A percentile compares a stretch with the other conserved stretches of the same genome.
Conservation (phyloP, 768 basidiomycete genomes). For the Rubroboletus satanas region DNA sequence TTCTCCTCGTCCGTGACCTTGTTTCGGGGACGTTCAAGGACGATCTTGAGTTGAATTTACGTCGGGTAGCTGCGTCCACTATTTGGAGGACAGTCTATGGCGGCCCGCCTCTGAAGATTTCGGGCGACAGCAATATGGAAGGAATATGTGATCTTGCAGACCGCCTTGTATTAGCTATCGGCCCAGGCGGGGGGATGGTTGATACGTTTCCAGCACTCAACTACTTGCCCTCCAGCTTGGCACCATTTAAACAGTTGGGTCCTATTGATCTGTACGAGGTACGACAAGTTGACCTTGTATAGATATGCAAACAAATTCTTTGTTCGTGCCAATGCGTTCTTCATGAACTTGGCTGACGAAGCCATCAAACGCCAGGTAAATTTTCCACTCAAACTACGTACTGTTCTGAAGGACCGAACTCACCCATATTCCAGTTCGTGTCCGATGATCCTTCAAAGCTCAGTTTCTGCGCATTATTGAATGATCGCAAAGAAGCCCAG, state of each 20-base stretch:
- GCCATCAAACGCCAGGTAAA: slow-evolving; percentile 5
- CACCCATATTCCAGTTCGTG: neutral
- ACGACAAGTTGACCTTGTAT: neutral
- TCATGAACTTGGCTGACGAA: neutral
- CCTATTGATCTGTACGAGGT: neutral
- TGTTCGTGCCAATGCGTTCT: slow-evolving; percentile 3
- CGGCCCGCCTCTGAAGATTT: slow-evolving; percentile 3
- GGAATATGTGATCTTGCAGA: slow-evolving; percentile 2
- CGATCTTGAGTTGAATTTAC: slow-evolving; percentile 5
- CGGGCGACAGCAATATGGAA: slow-evolving; percentile 3
- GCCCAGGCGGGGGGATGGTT: slow-evolving; percentile 6
- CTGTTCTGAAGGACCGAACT: neutral
- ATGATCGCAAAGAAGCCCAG: slow-evolving; percentile 1
- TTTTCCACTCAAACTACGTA: neutral
- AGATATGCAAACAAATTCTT: slow-evolving; percentile 8
- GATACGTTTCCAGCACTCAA: slow-evolving; percentile 6
- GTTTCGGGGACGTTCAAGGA: neutral
- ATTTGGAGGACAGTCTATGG: slow-evolving; percentile 6
- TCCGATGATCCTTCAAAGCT: slow-evolving; percentile 1
- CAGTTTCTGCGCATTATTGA: slow-evolving; percentile 5
- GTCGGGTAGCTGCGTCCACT: slow-evolving; percentile 4
- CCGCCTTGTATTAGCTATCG: neutral
- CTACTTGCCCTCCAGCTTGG: slow-evolving; percentile 2
- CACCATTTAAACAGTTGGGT: slow-evolving; percentile 9
- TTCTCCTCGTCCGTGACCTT: slow-evolving; percentile 5